Conservation (phyloP, 495 filamentous ascomycete genomes). For the Alectoria sarmentosa region DNA sequence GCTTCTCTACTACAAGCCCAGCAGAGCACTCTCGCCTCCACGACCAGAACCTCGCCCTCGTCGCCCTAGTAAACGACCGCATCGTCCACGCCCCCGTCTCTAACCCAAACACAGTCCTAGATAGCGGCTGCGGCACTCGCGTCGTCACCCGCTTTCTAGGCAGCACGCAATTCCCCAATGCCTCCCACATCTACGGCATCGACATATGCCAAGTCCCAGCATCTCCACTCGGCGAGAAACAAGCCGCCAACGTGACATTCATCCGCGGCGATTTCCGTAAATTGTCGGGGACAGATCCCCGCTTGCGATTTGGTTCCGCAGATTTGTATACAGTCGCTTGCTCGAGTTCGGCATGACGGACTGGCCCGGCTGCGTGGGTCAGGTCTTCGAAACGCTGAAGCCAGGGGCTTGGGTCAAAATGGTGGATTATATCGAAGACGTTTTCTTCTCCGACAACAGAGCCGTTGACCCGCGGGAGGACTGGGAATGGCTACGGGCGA, state of each 20-base stretch:
- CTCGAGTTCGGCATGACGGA: conserved; percentile 18
- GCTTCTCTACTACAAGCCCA: neutral
- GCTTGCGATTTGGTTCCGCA: neutral
- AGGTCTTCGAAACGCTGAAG: neutral
- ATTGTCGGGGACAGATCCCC: neutral
- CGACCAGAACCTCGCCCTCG: conserved; percentile 8
- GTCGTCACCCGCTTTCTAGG: conserved; percentile 86
- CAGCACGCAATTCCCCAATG: conserved; percentile 46
- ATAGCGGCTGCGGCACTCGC: conserved; percentile 86
- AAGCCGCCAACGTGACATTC: conserved; percentile 10
- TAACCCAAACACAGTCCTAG: conserved; percentile 45
- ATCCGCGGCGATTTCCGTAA: conserved; percentile 15
- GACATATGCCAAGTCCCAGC: conserved; percentile 79
- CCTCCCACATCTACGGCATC: conserved; percentile 56
- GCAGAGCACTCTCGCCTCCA: conserved; percentile 14
- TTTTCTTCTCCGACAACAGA: conserved; percentile 7
- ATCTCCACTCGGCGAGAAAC: conserved; percentile 38
- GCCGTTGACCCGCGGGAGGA: neutral
- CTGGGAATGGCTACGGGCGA: conserved; percentile 17
- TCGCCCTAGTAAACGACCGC: conserved; percentile 10
- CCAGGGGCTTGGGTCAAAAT: conserved; percentile 27
- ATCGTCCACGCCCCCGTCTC: conserved; percentile 15
- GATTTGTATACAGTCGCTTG: conserved; percentile 17
- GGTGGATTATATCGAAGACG: conserved; percentile 22
- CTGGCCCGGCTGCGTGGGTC: conserved; percentile 11